phyloP scores from a whole-genome alignment of 257 asterid genomes.

The Lithospermum erythrorhizon region DNA sequence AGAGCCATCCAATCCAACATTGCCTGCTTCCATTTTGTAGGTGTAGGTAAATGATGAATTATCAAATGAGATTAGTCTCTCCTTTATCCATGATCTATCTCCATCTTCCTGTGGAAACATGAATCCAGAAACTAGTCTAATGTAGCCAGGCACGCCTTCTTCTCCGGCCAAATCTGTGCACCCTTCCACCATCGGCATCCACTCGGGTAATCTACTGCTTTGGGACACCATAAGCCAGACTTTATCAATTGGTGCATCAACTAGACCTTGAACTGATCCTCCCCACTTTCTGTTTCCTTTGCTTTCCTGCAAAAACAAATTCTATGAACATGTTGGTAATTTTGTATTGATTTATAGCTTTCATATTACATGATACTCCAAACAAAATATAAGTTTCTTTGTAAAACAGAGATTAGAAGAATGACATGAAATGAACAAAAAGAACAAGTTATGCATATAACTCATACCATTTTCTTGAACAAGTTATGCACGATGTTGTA shows the following conservation, averaged over 20 bases:
- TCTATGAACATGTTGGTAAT: too few relatives aligned
- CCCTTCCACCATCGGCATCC: constrained; percentile 66
- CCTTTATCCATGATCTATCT: constrained; percentile 73
- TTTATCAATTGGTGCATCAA: constrained; percentile 36
- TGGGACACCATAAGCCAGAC: constrained; percentile 46
- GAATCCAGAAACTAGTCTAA: constrained; percentile 58
- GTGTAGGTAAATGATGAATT: constrained; percentile 22
- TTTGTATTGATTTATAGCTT: too few relatives aligned
- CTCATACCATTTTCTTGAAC: not conserved
- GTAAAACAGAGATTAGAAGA: too few relatives aligned
- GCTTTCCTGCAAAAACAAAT: not conserved
- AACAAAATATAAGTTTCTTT: too few relatives aligned
- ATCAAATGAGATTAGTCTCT: constrained; percentile 36
- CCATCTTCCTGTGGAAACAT: constrained; percentile 59
- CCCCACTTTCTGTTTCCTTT: constrained; percentile 31
- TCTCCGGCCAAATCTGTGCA: constrained; percentile 38
- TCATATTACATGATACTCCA: too few relatives aligned
- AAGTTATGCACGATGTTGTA: not conserved
- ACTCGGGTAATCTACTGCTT: constrained; percentile 34
- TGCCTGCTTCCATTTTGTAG: constrained; percentile 52
- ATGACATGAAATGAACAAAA: too few relatives aligned
- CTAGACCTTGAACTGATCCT: constrained; percentile 51
- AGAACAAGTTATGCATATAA: too few relatives aligned
- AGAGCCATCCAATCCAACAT: constrained; percentile 57
- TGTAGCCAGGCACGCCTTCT: constrained; percentile 48